Evolutionary conservation across 306 rosid species (phyloP).

Genomic region (Erythrophleum fordii): DNA sequence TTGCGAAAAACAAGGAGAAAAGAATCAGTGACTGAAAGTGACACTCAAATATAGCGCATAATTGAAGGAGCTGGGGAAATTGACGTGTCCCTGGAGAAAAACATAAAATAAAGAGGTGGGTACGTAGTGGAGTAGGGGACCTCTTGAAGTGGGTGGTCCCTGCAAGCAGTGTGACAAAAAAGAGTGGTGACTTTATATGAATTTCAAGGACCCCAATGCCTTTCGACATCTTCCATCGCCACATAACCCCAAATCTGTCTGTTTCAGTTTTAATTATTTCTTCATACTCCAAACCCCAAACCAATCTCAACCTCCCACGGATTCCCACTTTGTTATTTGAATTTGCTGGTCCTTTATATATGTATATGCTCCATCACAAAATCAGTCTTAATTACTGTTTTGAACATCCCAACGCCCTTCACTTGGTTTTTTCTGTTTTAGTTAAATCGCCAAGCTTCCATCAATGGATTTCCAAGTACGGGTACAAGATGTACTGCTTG

Average conservation of each 20-base stretch:
- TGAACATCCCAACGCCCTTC: not conserved
- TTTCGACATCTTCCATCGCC: slow-evolving; percentile 43
- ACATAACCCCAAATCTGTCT: slow-evolving; percentile 49
- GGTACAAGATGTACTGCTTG: no score
- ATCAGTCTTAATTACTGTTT: not conserved
- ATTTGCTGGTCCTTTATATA: not conserved
- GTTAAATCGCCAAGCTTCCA: not conserved
- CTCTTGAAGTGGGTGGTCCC: slow-evolving; percentile 45
- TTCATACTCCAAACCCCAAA: slow-evolving; percentile 2
- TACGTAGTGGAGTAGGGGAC: slow-evolving; percentile 29
- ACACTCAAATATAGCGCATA: no score
- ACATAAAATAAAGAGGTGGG: not conserved
- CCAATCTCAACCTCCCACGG: slow-evolving; percentile 3
- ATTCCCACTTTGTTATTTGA: not conserved
- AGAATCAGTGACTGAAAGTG: no score
- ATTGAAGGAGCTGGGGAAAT: slow-evolving; percentile 23
- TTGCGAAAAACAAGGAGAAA: no score
- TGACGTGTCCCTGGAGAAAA: not conserved
- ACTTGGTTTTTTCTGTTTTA: not conserved
- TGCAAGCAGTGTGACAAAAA: slow-evolving; percentile 40
- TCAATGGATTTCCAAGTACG: not conserved
- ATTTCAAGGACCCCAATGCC: slow-evolving; percentile 40
- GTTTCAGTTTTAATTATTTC: slow-evolving; percentile 39
- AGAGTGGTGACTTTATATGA: slow-evolving; percentile 49
- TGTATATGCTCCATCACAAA: not conserved